A percentile compares a stretch with the other conserved stretches of the same genome.
phyloP scores from a whole-genome alignment of 176 grass and related monocot genomes.

The Phoenix dactylifera region DNA sequence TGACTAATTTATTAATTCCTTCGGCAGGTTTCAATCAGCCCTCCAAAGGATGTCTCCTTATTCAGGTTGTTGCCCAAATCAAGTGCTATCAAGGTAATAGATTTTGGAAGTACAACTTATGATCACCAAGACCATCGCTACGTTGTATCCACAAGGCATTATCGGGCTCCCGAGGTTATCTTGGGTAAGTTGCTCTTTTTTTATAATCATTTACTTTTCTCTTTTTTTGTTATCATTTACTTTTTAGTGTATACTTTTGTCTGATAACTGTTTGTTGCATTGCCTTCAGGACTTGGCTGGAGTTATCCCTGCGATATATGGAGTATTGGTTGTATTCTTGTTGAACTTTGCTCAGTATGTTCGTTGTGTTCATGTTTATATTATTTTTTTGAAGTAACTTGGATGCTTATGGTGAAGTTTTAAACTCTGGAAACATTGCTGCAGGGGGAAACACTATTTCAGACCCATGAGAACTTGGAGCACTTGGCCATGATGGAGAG shows the following conservation, averaged over 20 bases:
- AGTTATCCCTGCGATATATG: slow-evolving; percentile 92
- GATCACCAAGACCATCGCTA: slow-evolving; percentile 64
- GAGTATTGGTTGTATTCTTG: slow-evolving; percentile 89
- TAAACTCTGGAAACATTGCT: neutral
- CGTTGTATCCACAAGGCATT: slow-evolving; percentile 86
- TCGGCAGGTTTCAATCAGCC: slow-evolving; percentile 44
- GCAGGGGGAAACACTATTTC: slow-evolving; percentile 58
- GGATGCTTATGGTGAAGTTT: too few species aligned
- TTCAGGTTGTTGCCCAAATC: slow-evolving; percentile 76
- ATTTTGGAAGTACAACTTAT: slow-evolving; percentile 95
- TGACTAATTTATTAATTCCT: neutral
- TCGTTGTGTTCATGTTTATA: neutral
- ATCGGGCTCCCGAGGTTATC: slow-evolving; percentile 92
- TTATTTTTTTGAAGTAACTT: too few species aligned
- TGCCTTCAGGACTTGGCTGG: slow-evolving; percentile 80
- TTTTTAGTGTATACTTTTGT: slow-evolving; percentile 5
- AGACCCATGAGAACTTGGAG: slow-evolving; percentile 61
- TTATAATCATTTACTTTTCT: neutral
- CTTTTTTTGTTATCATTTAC: neutral
- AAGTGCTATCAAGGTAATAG: slow-evolving; percentile 90
- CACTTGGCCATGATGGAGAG: slow-evolving; percentile 71
- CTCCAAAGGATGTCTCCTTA: slow-evolving; percentile 59
- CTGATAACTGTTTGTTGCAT: slow-evolving; percentile 6
- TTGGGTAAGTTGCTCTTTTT: slow-evolving; percentile 35
- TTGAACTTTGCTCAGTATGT: slow-evolving; percentile 95